These are phyloP conservation scores for Penicillium capsulatum DNA, from an alignment of 2,329 filamentous ascomycete genomes.

Conservation along the genomic window DNA sequence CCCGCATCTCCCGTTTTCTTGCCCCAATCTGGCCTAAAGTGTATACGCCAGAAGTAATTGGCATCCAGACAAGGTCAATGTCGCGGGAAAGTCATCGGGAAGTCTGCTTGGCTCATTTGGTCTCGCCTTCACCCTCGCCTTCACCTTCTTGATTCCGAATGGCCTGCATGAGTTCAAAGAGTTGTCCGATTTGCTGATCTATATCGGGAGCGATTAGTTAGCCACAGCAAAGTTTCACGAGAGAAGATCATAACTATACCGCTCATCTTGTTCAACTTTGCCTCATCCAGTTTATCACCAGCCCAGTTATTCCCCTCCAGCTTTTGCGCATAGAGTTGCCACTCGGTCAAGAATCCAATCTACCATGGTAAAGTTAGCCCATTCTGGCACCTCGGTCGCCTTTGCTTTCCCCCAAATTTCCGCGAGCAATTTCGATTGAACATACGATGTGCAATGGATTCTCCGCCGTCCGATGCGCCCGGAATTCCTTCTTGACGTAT, in stretches of 20 bases:
- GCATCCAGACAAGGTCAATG: too few species aligned
- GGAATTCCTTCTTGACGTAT: constrained; percentile 90
- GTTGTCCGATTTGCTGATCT: constrained; percentile 90
- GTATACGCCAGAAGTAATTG: too few species aligned
- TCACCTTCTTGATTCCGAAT: constrained; percentile 52
- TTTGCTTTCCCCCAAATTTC: neutral
- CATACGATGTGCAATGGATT: constrained; percentile 87
- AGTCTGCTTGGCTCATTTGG: too few species aligned
- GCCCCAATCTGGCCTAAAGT: too few species aligned
- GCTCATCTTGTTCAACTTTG: constrained; percentile 89
- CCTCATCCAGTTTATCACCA: constrained; percentile 75
- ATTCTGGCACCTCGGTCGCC: neutral
- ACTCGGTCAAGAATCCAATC: constrained; percentile 95
- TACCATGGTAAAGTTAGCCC: constrained; percentile 35
- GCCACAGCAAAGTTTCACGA: neutral
- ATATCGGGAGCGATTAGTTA: constrained; percentile 3
- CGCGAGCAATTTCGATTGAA: constrained; percentile 10
- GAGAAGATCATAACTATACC: constrained; percentile 64
- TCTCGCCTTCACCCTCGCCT: constrained; percentile 25
- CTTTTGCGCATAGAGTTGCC: constrained; percentile 92
- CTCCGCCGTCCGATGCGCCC: constrained; percentile 75
- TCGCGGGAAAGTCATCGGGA: neutral
- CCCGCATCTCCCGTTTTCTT: constrained; percentile 19
- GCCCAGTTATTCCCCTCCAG: constrained; percentile 83
- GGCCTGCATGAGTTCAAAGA: constrained; percentile 90